Evolutionary conservation across 2,329 filamentous ascomycete species (phyloP), one percentile per base, ranked within the genome.

Genomic region (Fusarium tupiense): DNA sequence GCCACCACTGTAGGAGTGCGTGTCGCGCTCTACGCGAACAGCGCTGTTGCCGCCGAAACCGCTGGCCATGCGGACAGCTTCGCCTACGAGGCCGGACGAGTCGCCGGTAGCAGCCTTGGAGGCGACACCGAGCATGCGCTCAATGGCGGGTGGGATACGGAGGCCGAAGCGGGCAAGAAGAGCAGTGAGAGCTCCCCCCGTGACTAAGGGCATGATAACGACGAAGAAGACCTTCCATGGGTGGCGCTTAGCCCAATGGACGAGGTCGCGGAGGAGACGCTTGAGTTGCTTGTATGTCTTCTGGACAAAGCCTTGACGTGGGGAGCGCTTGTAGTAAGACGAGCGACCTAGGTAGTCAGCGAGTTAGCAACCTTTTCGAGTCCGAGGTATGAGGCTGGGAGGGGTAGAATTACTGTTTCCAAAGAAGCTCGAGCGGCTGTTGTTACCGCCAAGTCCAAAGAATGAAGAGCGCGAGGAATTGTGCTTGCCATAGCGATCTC

Each of bases 211-310:
- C 89, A 98, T 91, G 78, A 98, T 89, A 72, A 98, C 92, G 71
- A 95, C 89, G 86, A 94, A 87, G 85, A 98, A 93, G 54, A 97
- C 93, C 84, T 97, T 97, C 80, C 94, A 85, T 1, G 95, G 96
- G 84, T 98, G 92, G 43, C 91, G 88, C 81, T 94, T 92, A 78
- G 94, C 93, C 84, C 96, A 97, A 81, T 92, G 90, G 81, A 92
- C 87, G 14, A 98, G 90, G 81, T 97, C 92, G 79, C 93, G 92
- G 65, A 98, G 85, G 71, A 98, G 89, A 49, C 92, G 91, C 80
- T 92, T 92, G 69, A 98, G 89, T 78, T 94, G 92, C 82, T 90
- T 89, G 82, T 94, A 88, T 53, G 94, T 87, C 76, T 92, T 91
- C 64, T 90, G 85, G 72, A 98, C 84, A 85, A 97, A 98, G 79